Percentiles rank a stretch among this genome's conserved stretches.
phyloP scores from a whole-genome alignment of 106 monocot genomes.

The Phalaenopsis equestris region DNA sequence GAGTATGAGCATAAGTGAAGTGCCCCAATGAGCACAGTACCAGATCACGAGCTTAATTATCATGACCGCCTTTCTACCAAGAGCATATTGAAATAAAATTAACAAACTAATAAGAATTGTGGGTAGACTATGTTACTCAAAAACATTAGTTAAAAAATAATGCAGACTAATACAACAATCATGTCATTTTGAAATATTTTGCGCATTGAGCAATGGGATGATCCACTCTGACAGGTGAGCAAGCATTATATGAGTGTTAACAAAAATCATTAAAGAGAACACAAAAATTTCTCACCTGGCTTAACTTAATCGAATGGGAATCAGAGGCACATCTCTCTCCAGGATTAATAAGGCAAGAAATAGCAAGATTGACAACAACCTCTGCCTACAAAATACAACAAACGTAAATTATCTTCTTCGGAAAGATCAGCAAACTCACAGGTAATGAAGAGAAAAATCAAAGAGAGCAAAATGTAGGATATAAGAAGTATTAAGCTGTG shows the following conservation, averaged over 20 bases:
- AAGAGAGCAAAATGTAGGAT: background rate
- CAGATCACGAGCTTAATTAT: background rate
- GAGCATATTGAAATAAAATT: too few species aligned
- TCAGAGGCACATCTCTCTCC: conserved; percentile 17
- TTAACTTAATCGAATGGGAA: conserved; percentile 29
- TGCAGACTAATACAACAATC: too few species aligned
- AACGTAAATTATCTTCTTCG: background rate
- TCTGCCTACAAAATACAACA: conserved; percentile 35
- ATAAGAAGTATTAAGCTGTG: background rate
- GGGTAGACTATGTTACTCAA: too few species aligned
- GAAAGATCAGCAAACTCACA: background rate
- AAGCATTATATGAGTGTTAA: background rate
- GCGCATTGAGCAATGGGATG: background rate
- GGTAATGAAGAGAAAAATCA: background rate
- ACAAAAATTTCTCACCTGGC: conserved; percentile 31
- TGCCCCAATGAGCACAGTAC: background rate
- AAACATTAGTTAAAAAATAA: too few species aligned
- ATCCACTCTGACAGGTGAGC: background rate
- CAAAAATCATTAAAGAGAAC: background rate
- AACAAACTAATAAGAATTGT: too few species aligned
- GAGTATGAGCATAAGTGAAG: too few species aligned
- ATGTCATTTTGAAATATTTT: background rate
- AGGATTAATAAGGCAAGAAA: conserved; percentile 42
- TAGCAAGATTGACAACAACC: conserved; percentile 40
- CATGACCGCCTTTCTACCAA: too few species aligned